Evolutionary conservation across 345 rosid genomes (phyloP), one percentile per base, ranked within the genome.

Genomic region (Salix brachista): DNA sequence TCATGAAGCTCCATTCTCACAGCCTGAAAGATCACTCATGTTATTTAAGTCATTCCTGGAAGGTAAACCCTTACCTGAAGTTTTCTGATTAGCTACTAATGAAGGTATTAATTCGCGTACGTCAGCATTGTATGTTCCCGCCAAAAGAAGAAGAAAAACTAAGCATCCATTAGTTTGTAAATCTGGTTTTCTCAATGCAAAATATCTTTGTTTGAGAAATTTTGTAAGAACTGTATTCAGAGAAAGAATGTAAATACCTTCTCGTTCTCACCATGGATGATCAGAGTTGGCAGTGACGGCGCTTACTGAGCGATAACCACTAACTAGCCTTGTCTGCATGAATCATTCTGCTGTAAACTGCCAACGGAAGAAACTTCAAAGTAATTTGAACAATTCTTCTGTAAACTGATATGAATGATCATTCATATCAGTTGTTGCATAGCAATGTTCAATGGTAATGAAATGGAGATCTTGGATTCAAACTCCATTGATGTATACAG

Each of bases 1-100:
- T 5, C 98, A 94, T 62, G 97, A 95, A 85, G 99, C 93, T 37
- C 99, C 99, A 23, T 93, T 91, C 78, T 92, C 97, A 19, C 99
- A 95, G 89, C 99, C 97, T 10, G 91, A 91, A 83, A 88, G 97
- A 84, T 95, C 99, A 8, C 88, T 95, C n/a, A 91, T 89, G 77
- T 85, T 95, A 52, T 95, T 95, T 86, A 88, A 83, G 77, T 90
- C 94, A 44, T 88, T 95, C 82, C 80, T 95, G 78, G 74, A 81
- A 4, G 87, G 90, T 37, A 86, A 70, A 72, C 88, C 91, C 54
- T 86, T 93, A 18, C 99, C 99, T 30, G 90, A 86, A 86, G 85
- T 46, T 61, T 48, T 79, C 39, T 79, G 69, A 74, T 69, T 30
- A 44, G 67, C 12, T 42, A 62, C 32, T 74, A 21, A 56, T 56